Conservation (phyloP, 2,329 filamentous ascomycete genomes). For the Venturia aucupariae region DNA sequence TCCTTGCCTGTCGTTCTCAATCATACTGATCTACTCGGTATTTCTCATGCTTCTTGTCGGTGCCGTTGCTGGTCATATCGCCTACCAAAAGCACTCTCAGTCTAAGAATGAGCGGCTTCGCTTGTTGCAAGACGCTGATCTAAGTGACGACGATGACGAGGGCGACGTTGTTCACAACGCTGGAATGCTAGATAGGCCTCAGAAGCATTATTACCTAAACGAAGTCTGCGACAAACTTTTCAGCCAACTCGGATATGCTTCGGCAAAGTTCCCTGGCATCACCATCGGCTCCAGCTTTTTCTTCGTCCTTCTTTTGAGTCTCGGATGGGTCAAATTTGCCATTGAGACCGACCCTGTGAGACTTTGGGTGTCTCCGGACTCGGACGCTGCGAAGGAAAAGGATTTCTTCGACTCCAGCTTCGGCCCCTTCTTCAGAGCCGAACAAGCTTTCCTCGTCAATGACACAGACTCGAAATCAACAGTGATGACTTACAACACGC, state of each 20-base stretch:
- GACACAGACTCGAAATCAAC: constrained; percentile 63
- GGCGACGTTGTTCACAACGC: constrained; percentile 70
- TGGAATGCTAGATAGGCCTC: constrained; percentile 69
- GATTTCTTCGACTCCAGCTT: constrained; percentile 88
- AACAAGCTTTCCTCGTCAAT: constrained; percentile 91
- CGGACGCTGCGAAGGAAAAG: constrained; percentile 85
- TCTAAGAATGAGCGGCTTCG: constrained; percentile 75
- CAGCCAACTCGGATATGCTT: constrained; percentile 66
- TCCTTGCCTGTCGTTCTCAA: constrained; percentile 89
- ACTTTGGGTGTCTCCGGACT: constrained; percentile 94
- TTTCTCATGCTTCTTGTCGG: constrained; percentile 59
- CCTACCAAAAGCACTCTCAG: constrained; percentile 63
- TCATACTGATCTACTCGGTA: constrained; percentile 75
- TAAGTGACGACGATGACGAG: constrained; percentile 90
- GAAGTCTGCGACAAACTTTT: constrained; percentile 73
- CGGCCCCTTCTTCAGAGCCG: constrained; percentile 88
- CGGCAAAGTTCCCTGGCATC: constrained; percentile 73
- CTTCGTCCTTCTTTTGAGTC: constrained; percentile 66
- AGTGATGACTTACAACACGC: constrained; percentile 78
- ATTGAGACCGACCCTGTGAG: constrained; percentile 84
- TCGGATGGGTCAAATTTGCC: constrained; percentile 83
- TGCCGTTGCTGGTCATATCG: constrained; percentile 63
- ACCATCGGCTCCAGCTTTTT: constrained; percentile 72
- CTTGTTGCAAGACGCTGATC: constrained; percentile 71
- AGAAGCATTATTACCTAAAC: constrained; percentile 74